Base-by-base conservation (phyloP, 306 rosid species). In the Trifolium dubium region DNA sequence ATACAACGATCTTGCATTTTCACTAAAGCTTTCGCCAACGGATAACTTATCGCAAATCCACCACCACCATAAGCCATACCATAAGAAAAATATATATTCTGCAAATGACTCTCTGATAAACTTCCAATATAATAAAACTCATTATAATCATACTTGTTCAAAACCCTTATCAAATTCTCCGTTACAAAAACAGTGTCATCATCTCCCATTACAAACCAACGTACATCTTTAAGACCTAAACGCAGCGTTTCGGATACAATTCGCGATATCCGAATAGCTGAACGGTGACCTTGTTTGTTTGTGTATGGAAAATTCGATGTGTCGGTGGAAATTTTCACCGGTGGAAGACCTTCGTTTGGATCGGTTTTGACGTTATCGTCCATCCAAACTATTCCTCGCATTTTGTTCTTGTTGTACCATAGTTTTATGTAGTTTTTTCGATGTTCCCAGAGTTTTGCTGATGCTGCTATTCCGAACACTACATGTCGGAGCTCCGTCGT, bases 31-130 rank as follows among this genome's bases (percentile, higher is more conserved):
- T 75, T 70, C 1, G 99, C 99, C 34, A 95, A 71, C 0, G 90
- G 89, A 50, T 86, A 90, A 74, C 99, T 95, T 4, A 95, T 90
- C 0, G 99, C 99, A 15, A 95, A 95, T 1, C 99, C 99, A 0
- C 98, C 99, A 3, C 99, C 99, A 1, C 99, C 99, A 54, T 95
- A 95, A 0, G 99, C 99, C 99, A 95, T 95, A 0, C 92, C 92
- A 63, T 95, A 92, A 1, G 99, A 95, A 83, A 95, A 95, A 69
- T 80, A 90, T 0, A 95, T 95, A 81, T 95, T 95, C 88, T 95
- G 99, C 61, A 95, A 60, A 46, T 95, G 99, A 23, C 98, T 92
- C 66, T 95, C 99, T 41, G 99, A 95, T 10, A 72, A 74, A 71
- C 97, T 90, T 3, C 99, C 99, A 28, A 95, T 92, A 76, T 95